Evolutionary conservation across 2,329 filamentous ascomycete genomes (phyloP).

Genomic region (Ascochyta fabae): DNA sequence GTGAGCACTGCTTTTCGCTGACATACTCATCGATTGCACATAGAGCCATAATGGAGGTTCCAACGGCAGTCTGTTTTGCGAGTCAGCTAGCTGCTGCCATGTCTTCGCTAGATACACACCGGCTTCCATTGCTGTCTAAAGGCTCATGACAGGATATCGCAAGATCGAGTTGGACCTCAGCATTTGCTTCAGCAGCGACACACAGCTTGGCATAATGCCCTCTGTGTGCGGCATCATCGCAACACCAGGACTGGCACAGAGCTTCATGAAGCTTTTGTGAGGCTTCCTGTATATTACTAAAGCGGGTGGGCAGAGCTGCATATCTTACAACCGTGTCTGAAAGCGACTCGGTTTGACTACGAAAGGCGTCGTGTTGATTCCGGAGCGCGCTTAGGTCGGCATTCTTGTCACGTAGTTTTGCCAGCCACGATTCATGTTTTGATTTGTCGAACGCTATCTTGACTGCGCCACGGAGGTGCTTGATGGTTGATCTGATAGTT

Average conservation of each 20-base stretch:
- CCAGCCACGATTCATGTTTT: conserved; percentile 22
- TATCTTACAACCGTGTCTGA: not conserved
- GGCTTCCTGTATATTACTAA: conserved; percentile 19
- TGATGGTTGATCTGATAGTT: conserved; percentile 21
- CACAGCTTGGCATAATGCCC: conserved; percentile 34
- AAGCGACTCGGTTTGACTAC: conserved; percentile 11
- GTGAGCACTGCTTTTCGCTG: not conserved
- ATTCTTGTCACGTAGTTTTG: conserved; percentile 25
- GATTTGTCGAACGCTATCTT: conserved; percentile 28
- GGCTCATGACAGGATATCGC: conserved; percentile 31
- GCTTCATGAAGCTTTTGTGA: conserved; percentile 35
- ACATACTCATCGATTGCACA: conserved; percentile 29
- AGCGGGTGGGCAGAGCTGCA: conserved; percentile 12
- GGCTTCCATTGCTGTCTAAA: too few relatives aligned
- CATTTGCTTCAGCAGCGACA: conserved; percentile 25
- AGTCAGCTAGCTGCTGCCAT: not conserved
- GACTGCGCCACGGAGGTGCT: conserved; percentile 19
- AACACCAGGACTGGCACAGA: conserved; percentile 31
- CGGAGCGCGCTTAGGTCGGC: conserved; percentile 26
- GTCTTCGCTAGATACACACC: too few relatives aligned
- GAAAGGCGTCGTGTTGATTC: conserved; percentile 25
- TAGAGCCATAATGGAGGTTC: conserved; percentile 34
- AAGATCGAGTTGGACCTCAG: conserved; percentile 31
- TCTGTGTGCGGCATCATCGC: conserved; percentile 23
- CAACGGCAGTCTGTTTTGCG: not conserved